These are phyloP conservation scores for Eimeria tenella DNA, from an alignment of 169 alveolate species.

Conservation along the genomic window DNA sequence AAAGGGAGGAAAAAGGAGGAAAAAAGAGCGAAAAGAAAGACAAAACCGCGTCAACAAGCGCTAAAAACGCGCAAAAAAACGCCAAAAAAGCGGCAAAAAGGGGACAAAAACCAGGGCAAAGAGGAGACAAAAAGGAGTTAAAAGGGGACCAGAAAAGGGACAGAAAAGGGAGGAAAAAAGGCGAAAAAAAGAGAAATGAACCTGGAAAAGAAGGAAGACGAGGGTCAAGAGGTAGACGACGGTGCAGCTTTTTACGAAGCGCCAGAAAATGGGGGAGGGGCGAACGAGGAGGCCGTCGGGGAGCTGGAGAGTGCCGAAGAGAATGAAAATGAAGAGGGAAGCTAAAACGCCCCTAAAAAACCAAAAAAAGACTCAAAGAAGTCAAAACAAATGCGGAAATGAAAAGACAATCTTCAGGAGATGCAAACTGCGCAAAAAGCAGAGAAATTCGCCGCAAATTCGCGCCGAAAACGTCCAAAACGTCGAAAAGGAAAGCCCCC, in stretches of 20 bases:
- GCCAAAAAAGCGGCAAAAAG: no score
- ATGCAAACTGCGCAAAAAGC: background rate
- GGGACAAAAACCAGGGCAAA: background rate
- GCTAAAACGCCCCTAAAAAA: slow-evolving; percentile 55
- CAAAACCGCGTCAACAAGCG: background rate
- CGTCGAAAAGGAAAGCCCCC: background rate
- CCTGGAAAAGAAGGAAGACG: slow-evolving; percentile 83
- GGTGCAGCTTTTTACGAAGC: slow-evolving; percentile 76
- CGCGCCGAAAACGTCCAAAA: background rate
- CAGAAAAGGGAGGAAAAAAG: background rate
- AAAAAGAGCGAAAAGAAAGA: background rate
- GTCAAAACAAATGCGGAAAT: background rate
- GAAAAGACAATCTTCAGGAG: background rate
- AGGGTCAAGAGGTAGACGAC: slow-evolving; percentile 78
- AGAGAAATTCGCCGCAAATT: background rate
- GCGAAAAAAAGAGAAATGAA: background rate
- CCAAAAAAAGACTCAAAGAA: background rate
- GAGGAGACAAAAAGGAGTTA: no score
- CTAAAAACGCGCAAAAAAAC: background rate
- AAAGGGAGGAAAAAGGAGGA: background rate
- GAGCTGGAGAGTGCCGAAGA: slow-evolving; percentile 76
- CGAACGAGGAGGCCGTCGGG: slow-evolving; percentile 82
- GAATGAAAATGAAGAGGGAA: slow-evolving; percentile 45
- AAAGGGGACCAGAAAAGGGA: background rate
- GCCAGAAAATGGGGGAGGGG: slow-evolving; percentile 82